These are phyloP conservation scores for Atractiella rhizophila DNA, from an alignment of 768 basidiomycete species.

Conservation along the genomic window DNA sequence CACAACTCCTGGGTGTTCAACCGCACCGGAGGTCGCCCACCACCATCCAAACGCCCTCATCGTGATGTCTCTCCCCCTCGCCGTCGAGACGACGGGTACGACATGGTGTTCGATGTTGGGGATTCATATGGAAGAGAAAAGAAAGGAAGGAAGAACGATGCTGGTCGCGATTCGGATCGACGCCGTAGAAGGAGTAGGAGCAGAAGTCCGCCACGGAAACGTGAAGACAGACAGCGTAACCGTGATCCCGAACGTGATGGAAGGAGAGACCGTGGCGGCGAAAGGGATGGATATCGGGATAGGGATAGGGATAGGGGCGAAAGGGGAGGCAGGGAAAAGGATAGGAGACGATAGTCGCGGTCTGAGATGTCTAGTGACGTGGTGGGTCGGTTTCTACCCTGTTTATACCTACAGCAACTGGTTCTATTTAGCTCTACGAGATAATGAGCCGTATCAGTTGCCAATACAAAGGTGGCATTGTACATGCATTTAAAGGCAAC, in stretches of 20 bases:
- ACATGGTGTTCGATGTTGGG: conserved; percentile 28
- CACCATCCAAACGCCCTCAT: conserved; percentile 34
- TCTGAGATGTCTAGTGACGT: no score
- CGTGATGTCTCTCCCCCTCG: conserved; percentile 12
- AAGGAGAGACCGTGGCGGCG: conserved; percentile 5
- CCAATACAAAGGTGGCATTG: no score
- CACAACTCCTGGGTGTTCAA: conserved; percentile 42
- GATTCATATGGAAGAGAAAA: conserved; percentile 26
- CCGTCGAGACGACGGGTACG: conserved; percentile 26
- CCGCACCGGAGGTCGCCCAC: conserved; percentile 15
- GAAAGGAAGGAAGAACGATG: neutral
- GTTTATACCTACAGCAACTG: no score
- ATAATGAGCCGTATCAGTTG: no score
- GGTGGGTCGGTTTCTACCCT: no score
- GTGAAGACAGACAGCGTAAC: neutral
- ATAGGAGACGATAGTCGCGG: neutral
- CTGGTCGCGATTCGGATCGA: neutral
- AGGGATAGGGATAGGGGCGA: conserved; percentile 1
- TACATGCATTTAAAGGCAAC: no score
- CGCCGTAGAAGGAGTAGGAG: conserved; percentile 1
- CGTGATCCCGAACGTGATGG: neutral
- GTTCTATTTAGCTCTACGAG: no score
- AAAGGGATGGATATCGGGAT: conserved; percentile 12
- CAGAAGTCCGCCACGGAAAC: no score
- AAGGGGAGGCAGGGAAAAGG: neutral